Evolutionary conservation across 2,329 filamentous ascomycete genomes (phyloP).

Genomic region (Apiospora rasikravindrae): DNA sequence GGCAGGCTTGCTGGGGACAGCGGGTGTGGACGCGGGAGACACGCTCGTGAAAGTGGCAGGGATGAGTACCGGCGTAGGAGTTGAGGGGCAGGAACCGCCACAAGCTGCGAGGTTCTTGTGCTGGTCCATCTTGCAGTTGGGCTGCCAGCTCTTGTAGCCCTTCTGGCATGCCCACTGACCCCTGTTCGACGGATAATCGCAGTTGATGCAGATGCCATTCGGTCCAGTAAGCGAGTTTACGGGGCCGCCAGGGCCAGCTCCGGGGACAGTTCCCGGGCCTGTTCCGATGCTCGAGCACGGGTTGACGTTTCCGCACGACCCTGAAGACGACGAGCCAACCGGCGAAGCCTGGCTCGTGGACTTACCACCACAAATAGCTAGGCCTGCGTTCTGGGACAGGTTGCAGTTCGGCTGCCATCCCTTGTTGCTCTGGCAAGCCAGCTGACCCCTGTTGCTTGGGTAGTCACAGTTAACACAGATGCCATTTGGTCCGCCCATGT

Average conservation of each 20-base stretch:
- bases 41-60: background rate
- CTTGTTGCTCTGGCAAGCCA: background rate
- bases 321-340: background rate
- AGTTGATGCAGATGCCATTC: slow-evolving; percentile 7
- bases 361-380: background rate
- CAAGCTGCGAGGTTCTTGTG: slow-evolving; percentile 5
- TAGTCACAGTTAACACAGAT: slow-evolving; percentile 3
- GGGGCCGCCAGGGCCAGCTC: background rate
- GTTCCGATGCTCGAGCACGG: background rate
- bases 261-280: background rate
- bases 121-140: background rate
- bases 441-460: background rate
- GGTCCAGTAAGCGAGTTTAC: background rate
- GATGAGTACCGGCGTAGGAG: background rate
- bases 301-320: background rate
- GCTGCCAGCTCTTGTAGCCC: background rate
- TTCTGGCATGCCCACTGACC: background rate
- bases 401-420: slow-evolving; percentile 5
- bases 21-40: background rate
- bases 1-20: background rate
- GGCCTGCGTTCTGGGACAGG: background rate
- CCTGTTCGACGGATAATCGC: background rate
- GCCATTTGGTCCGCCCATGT: background rate
- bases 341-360: background rate
- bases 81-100: slow-evolving; percentile 2